A percentile compares a stretch with the other conserved stretches of the same genome.
These are phyloP conservation scores for Ilyonectria sp. DNA, from an alignment of 2,329 filamentous ascomycete genomes.

Conservation along the genomic window DNA sequence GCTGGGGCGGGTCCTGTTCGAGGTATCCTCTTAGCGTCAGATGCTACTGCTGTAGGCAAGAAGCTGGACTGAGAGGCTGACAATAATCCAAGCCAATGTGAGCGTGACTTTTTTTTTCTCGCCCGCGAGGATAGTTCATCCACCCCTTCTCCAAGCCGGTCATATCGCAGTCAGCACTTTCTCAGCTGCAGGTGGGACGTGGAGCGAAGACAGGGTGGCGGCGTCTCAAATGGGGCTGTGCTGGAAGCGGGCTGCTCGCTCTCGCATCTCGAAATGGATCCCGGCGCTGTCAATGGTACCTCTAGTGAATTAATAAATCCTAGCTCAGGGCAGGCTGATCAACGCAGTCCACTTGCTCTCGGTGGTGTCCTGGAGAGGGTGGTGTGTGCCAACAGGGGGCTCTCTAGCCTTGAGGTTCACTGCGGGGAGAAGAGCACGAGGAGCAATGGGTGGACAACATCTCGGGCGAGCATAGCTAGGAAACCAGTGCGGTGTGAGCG, in stretches of 20 bases:
- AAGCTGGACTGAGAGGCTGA: background rate
- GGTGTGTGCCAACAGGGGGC: background rate
- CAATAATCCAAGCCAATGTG: constrained; percentile 2
- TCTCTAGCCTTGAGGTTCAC: background rate
- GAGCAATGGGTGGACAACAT: background rate
- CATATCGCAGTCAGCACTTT: constrained; percentile 17
- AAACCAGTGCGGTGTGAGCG: background rate
- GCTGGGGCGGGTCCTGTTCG: background rate
- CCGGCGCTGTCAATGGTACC: constrained; percentile 10
- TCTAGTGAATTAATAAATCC: constrained; percentile 12
- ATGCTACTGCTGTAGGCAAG: background rate
- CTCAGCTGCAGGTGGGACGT: constrained; percentile 21
- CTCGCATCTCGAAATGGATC: constrained; percentile 13
- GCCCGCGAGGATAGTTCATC: constrained; percentile 13
- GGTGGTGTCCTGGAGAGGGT: constrained; percentile 8
- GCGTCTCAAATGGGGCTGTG: constrained; percentile 31
- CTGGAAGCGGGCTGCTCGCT: constrained; percentile 12
- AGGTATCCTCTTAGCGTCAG: constrained; percentile 10
- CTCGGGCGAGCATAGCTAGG: background rate
- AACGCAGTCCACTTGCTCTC: background rate
- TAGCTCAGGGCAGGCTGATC: constrained; percentile 7
- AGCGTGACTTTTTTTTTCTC: constrained; percentile 15
- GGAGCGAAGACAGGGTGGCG: constrained; percentile 17
- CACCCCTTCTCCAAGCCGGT: background rate
- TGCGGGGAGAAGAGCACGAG: background rate